Percentiles rank a stretch among this genome's conserved stretches.
phyloP scores from a whole-genome alignment of 257 asterid genomes.

The Avicennia marina region DNA sequence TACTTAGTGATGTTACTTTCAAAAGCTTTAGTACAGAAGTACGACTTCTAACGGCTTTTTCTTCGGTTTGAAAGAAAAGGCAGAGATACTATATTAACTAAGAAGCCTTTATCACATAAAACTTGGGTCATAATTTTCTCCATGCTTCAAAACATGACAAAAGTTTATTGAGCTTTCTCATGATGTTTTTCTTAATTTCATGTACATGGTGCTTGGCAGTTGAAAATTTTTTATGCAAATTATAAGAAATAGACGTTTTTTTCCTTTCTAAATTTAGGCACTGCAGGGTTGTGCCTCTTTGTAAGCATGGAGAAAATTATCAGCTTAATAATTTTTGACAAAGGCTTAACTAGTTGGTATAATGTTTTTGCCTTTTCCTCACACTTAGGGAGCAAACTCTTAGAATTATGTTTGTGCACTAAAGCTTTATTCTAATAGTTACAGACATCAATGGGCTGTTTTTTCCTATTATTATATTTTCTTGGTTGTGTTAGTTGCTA shows the following conservation, averaged over 20 bases:
- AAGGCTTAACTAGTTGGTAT: background rate
- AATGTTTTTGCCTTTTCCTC: background rate
- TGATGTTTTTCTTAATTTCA: too few relatives aligned
- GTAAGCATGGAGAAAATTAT: background rate
- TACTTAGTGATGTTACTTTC: background rate
- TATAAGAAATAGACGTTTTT: background rate
- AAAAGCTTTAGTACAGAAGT: background rate
- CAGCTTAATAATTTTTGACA: background rate
- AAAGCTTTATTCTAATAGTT: background rate
- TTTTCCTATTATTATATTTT: too few relatives aligned
- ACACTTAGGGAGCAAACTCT: background rate
- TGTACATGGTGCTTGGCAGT: background rate
- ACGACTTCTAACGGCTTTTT: background rate
- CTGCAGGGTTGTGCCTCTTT: too few relatives aligned
- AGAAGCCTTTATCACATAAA: background rate
- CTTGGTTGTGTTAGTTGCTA: background rate
- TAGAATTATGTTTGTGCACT: background rate
- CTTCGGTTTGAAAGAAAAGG: background rate
- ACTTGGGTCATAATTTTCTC: background rate
- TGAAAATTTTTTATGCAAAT: background rate
- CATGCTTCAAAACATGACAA: background rate
- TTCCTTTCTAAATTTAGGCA: background rate
- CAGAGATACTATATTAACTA: background rate
- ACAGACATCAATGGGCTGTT: background rate
- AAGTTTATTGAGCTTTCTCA: too few relatives aligned